Evolutionary conservation across 2,329 filamentous ascomycete genomes (phyloP), one percentile per base, ranked within the genome.

Genomic region (Massarina eburnea): DNA sequence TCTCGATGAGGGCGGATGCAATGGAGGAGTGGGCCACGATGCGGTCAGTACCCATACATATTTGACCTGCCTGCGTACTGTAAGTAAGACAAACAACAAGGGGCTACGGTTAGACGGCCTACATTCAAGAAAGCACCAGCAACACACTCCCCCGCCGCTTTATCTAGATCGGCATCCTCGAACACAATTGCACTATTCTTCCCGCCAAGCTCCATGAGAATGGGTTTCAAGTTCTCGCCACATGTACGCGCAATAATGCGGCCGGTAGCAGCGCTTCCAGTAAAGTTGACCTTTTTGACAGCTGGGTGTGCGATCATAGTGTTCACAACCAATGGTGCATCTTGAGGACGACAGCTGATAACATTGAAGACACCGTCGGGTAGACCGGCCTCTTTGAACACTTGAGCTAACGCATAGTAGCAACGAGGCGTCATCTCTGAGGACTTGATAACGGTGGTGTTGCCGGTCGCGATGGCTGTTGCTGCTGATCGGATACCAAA

Each of bases 161-260:
- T 81, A 29, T 87, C 82, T 9, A 91, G 69, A 41, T 88, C 81
- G 14, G 86, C 86, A 61, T 92, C 89, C 1, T 87, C 86, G 1
- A 94, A 80, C 30, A 95, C 76, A 41, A 95, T 76, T n/a, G 89
- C 74, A 1, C 88, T 87, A 55, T 83, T 88, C 75, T 94, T 94
- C 40, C 89, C 89, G 40, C 89, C 89, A 1, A 94, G 78, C 72
- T 95, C 89, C 85, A 94, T 89, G 14, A 54, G 22, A 14, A 46
- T 12, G 4, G 39, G 74, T 78, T 71, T 71, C 81, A 59, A 26
- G 37, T 55, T 49, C 18, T 51, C 38, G 10, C 44, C 54, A 29
- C 44, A 50, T 8, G 30, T 36, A 6, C 41, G 26, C 1, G 46
- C 48, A 3, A 57, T 47, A 24, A 46, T 51, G 4, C 48, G 33